Evolutionary conservation across 1,284 basidiomycete genomes (phyloP).

Genomic region (Sporisorium sorghi): DNA sequence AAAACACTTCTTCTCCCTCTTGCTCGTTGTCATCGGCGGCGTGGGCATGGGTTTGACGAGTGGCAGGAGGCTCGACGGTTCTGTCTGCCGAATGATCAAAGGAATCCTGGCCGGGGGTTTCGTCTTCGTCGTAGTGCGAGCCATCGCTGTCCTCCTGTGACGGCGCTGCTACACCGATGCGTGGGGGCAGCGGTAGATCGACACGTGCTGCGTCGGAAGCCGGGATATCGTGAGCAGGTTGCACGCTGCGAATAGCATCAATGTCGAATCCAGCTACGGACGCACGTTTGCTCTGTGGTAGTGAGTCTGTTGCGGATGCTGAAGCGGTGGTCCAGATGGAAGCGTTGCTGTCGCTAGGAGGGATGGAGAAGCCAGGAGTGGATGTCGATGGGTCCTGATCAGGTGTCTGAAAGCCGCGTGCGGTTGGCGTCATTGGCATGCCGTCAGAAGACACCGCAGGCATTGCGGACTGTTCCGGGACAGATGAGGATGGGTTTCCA

Average conservation of each 20-base stretch:
- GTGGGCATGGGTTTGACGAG: neutral
- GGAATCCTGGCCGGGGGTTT: constrained; percentile 20
- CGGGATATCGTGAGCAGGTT: constrained; percentile 14
- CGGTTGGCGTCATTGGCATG: constrained; percentile 11
- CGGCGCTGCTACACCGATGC: constrained; percentile 17
- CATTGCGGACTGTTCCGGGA: neutral
- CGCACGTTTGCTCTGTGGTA: constrained; percentile 39
- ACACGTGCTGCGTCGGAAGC: neutral
- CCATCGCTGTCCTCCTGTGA: constrained; percentile 47
- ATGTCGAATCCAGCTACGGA: constrained; percentile 42
- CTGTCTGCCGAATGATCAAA: constrained; percentile 26
- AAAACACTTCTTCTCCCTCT: constrained; percentile 11
- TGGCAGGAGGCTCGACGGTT: constrained; percentile 16
- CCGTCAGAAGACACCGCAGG: constrained; percentile 11
- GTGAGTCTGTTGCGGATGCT: constrained; percentile 14
- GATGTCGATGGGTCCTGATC: constrained; percentile 1
- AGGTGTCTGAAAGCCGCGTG: constrained; percentile 29
- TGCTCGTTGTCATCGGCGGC: constrained; percentile 2
- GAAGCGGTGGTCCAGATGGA: constrained; percentile 44
- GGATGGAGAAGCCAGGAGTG: constrained; percentile 15
- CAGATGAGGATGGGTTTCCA: too few relatives aligned
- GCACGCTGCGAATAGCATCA: constrained; percentile 37
- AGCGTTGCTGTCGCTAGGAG: constrained; percentile 41
- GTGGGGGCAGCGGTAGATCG: constrained; percentile 9
- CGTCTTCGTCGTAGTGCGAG: constrained; percentile 50